Evolutionary conservation across 345 rosid species (phyloP), one percentile per base, ranked within the genome.

Genomic region (Schrenkiella parvula): DNA sequence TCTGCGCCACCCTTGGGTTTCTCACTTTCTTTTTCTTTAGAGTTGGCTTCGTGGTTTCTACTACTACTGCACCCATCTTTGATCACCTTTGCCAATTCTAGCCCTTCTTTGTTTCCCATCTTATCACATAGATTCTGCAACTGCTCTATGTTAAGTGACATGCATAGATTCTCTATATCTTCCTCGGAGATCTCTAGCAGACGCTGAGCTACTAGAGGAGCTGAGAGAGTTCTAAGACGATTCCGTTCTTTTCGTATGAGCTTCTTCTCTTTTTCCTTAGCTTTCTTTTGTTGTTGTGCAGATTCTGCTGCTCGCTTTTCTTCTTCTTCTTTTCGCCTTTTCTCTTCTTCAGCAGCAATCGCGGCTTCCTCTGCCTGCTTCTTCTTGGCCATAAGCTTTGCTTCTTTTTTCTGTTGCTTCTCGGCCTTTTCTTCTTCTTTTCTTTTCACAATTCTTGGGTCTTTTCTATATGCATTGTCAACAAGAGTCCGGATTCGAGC

Each of bases 221-320:
- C 85, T 5, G 98, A 88, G 59, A 92, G 89, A 9, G 84, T 75
- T 69, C 99, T 85, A 54, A 95, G 92, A 37, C 92, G 98, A 53
- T 82, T 83, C 38, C 97, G 77, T 80, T 95, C 99, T 82, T 85
- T 92, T 41, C 98, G 85, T 60, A 95, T 64, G 63, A 95, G 92
- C 78, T 92, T 95, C 89, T 95, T 95, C 71, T 90, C 99, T 77
- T 81, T 92, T 83, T 92, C 99, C 79, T 87, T 95, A 4, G 66
- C 64, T 73, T 87, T 92, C 87, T 90, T 95, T 57, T 95, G 93
- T 66, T 83, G 96, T 11, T 67, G 80, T 19, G 88, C 96, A 84
- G 87, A 88, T 78, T 90, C 99, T 38, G 90, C 89, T 68, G 95
- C 96, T 65, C 72, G 84, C 60, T 72, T 88, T 38, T 78, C 96